A percentile compares a stretch with the other conserved stretches of the same genome.
Conservation (phyloP, 2,329 filamentous ascomycete species). For the Fusarium sp. region DNA sequence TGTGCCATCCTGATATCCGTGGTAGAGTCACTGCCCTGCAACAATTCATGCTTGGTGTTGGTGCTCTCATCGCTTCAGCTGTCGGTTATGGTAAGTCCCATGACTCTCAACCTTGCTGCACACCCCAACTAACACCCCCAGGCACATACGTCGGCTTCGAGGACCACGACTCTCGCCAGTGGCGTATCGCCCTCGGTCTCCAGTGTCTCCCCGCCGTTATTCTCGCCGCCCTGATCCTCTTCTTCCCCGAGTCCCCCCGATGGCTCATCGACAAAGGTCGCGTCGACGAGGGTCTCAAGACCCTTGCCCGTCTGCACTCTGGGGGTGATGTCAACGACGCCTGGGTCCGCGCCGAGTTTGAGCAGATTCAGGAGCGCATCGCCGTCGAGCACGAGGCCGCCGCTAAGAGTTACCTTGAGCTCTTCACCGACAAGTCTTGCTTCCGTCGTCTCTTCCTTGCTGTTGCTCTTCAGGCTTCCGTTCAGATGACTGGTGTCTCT, state of each 20-base stretch:
- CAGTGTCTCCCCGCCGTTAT: constrained; percentile 76
- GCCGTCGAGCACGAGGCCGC: constrained; percentile 73
- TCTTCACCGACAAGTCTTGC: constrained; percentile 70
- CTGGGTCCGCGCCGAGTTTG: constrained; percentile 78
- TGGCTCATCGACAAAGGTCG: constrained; percentile 81
- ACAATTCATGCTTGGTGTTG: constrained; percentile 86
- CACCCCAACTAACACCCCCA: constrained; percentile 10
- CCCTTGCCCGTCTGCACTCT: constrained; percentile 76
- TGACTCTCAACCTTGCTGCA: neutral
- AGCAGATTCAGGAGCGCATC: constrained; percentile 75
- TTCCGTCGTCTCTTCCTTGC: constrained; percentile 79
- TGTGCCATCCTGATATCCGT: constrained; percentile 81
- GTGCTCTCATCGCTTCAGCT: constrained; percentile 78
- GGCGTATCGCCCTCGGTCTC: constrained; percentile 66
- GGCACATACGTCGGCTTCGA: constrained; percentile 45
- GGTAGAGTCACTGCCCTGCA: constrained; percentile 80
- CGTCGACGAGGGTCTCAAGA: constrained; percentile 71
- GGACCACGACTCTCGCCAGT: constrained; percentile 44
- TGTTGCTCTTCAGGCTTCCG: constrained; percentile 73
- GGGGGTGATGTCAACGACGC: constrained; percentile 73
- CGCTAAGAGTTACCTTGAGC: constrained; percentile 76
- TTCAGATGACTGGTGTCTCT: constrained; percentile 81
- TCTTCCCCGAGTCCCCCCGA: constrained; percentile 77
- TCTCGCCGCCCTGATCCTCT: constrained; percentile 70
- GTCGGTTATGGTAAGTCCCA: constrained; percentile 70